Conservation (phyloP, 345 rosid species). For the Alliaria petiolata region DNA sequence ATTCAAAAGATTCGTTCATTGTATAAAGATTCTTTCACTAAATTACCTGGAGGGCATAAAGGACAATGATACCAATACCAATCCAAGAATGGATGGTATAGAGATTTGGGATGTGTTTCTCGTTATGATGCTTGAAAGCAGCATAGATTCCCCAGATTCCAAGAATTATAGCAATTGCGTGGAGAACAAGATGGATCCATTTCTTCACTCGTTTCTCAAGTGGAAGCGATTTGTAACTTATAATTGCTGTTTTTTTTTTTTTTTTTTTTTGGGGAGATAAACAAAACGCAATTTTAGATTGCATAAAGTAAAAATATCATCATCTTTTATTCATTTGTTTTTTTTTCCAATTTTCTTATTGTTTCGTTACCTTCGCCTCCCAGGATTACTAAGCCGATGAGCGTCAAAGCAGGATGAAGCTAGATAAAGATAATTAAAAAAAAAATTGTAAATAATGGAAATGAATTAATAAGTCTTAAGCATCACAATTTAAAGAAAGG, state of each 20-base stretch:
- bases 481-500: neutral
- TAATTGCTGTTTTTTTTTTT: constrained; percentile 48
- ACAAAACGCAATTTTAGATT: neutral
- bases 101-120: constrained; percentile 62
- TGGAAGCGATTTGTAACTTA: constrained; percentile 62
- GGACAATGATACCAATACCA: constrained; percentile 59
- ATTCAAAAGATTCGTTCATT: neutral
- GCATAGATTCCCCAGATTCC: constrained; percentile 60
- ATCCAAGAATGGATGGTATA: constrained; percentile 94
- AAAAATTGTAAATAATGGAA: neutral
- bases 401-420: constrained; percentile 84
- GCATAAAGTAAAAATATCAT: neutral
- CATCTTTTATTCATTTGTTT: no score
- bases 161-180: constrained; percentile 57
- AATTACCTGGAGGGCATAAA: constrained; percentile 70
- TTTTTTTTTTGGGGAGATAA: neutral
- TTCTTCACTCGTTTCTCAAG: constrained; percentile 59
- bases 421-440: constrained; percentile 21
- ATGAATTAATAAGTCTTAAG: no score
- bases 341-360: neutral
- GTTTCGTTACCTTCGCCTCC: constrained; percentile 82
- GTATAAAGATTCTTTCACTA: neutral
- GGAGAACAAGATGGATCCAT: constrained; percentile 60
- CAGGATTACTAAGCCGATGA: constrained; percentile 66
- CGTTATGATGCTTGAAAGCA: constrained; percentile 77